These are phyloP conservation scores for Candida frijolesensis DNA, from an alignment of 1,139 yeast genomes.

Conservation along the genomic window DNA sequence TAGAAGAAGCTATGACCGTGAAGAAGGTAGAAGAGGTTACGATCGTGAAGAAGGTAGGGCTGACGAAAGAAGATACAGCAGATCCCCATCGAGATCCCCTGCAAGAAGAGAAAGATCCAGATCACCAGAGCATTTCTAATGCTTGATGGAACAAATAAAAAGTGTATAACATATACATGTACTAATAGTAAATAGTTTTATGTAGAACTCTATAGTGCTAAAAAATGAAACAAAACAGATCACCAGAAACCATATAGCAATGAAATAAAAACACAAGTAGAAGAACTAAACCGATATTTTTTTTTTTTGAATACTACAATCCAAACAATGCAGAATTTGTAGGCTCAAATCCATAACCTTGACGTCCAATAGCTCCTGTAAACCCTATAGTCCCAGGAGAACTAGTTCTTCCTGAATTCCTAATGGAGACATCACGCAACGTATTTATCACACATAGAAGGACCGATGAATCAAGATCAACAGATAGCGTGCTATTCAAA, in stretches of 20 bases:
- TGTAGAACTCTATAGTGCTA: not conserved
- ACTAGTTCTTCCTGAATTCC: conserved; percentile 22
- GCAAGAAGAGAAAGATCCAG: conserved; percentile 42
- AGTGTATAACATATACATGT: not conserved
- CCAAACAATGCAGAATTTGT: not conserved
- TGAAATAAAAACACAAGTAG: not conserved
- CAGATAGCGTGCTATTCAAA: conserved; percentile 33
- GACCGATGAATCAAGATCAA: conserved; percentile 36
- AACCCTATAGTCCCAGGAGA: conserved; percentile 4
- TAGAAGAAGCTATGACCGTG: conserved; percentile 20
- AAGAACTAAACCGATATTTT: not conserved
- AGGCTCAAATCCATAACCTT: not conserved
- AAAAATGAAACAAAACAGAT: not conserved
- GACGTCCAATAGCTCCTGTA: not conserved
- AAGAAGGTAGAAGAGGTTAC: conserved; percentile 22
- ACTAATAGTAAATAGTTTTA: not conserved
- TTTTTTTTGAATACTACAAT: not conserved
- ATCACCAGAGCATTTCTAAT: conserved; percentile 32
- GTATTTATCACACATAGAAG: conserved; percentile 32
- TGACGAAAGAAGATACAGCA: conserved; percentile 32
- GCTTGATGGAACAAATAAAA: not conserved
- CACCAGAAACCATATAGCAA: not conserved
- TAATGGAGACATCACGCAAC: conserved; percentile 35
- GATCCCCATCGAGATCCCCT: conserved; percentile 47
- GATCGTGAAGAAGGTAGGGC: conserved; percentile 17